phyloP scores from a whole-genome alignment of 2,329 filamentous ascomycete species.

The Claviceps sp. region DNA sequence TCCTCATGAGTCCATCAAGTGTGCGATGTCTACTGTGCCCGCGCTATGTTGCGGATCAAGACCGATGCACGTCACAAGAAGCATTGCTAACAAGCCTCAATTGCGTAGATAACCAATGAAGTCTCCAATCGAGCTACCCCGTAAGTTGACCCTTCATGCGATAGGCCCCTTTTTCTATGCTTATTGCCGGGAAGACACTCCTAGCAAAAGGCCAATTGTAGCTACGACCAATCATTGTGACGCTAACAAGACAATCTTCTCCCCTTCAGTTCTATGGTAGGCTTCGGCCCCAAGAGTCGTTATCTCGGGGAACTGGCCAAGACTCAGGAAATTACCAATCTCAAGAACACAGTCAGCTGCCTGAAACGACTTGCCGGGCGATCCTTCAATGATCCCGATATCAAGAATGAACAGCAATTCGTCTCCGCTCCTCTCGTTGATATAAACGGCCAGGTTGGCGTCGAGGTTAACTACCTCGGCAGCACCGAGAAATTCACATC shows the following conservation, averaged over 20 bases:
- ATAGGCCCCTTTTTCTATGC: slow-evolving; percentile 8
- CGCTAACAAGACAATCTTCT: not conserved
- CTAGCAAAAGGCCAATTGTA: not conserved
- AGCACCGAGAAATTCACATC: slow-evolving; percentile 95
- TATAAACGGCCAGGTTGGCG: slow-evolving; percentile 86
- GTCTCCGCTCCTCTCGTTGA: slow-evolving; percentile 79
- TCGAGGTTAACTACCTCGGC: slow-evolving; percentile 82
- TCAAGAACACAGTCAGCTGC: slow-evolving; percentile 94
- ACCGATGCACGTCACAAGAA: no score
- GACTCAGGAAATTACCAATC: slow-evolving; percentile 97
- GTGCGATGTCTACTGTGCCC: not conserved
- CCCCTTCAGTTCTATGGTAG: slow-evolving; percentile 64
- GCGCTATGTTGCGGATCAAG: not conserved
- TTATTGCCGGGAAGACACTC: not conserved
- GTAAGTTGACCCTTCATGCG: slow-evolving; percentile 46
- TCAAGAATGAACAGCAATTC: slow-evolving; percentile 83
- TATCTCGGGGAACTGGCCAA: slow-evolving; percentile 92
- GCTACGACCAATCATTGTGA: not conserved
- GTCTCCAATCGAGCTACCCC: slow-evolving; percentile 96
- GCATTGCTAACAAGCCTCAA: not conserved
- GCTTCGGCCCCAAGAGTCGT: slow-evolving; percentile 86
- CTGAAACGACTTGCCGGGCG: slow-evolving; percentile 90
- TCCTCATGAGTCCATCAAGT: not conserved
- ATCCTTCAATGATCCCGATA: slow-evolving; percentile 75
- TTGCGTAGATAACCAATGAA: slow-evolving; percentile 81